Evolutionary conservation across 2,329 filamentous ascomycete genomes (phyloP).

Genomic region (Microdochium bolleyi): DNA sequence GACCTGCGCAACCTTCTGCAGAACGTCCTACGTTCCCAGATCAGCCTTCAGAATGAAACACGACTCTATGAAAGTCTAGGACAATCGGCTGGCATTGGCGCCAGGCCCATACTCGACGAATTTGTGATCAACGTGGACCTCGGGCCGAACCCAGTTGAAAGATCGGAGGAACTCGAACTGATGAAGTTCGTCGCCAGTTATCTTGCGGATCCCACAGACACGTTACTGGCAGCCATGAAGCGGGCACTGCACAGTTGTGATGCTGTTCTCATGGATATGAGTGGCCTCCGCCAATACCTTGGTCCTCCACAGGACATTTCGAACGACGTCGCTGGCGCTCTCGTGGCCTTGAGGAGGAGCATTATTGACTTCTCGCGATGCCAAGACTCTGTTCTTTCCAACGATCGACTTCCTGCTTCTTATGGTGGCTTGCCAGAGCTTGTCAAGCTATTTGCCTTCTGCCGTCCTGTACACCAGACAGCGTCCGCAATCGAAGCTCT

Average conservation of each 20-base stretch:
- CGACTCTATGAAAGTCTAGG: constrained; percentile 30
- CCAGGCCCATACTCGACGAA: constrained; percentile 10
- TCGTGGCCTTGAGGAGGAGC: constrained; percentile 30
- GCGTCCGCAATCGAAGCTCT: constrained; percentile 38
- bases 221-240: constrained; percentile 37
- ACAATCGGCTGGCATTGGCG: constrained; percentile 8
- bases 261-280: constrained; percentile 44
- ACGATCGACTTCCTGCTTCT: constrained; percentile 32
- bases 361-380: constrained; percentile 37
- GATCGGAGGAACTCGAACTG: constrained; percentile 14
- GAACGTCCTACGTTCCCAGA: constrained; percentile 41
- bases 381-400: constrained; percentile 37
- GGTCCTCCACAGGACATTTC: constrained; percentile 33
- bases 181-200: constrained; percentile 15
- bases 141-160: constrained; percentile 2
- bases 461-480: constrained; percentile 44
- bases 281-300: constrained; percentile 38
- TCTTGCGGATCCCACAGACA: constrained; percentile 37
- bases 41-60: constrained; percentile 42
- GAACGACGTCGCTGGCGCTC: constrained; percentile 27
- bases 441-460: constrained; percentile 45
- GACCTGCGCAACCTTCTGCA: constrained; percentile 47
- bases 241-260: constrained; percentile 36
- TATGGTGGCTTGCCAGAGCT: constrained; percentile 40
- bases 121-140: constrained; percentile 26